Conservation (phyloP, 495 filamentous ascomycete genomes). For the Aspergillus carlsbadensis region DNA sequence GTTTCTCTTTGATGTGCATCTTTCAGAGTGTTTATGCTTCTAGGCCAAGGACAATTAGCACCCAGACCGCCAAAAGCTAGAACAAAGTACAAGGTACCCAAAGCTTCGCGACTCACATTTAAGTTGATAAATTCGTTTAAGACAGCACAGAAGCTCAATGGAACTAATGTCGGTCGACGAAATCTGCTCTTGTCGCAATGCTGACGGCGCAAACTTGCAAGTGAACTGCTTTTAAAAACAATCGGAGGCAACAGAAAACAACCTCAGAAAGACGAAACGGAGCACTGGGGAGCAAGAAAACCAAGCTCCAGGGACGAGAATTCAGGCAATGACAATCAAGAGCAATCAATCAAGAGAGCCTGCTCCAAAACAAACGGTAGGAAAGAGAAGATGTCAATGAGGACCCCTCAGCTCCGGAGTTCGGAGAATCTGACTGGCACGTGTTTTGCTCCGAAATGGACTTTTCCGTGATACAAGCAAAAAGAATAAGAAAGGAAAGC, state of each 20-base stretch:
- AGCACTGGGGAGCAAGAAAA: neutral
- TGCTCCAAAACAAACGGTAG: constrained; percentile 9
- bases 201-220: neutral
- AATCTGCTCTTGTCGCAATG: neutral
- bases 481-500: neutral
- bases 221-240: neutral
- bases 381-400: neutral
- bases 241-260: neutral
- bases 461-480: constrained; percentile 1
- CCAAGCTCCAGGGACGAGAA: neutral
- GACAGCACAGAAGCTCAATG: neutral
- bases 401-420: constrained; percentile 6
- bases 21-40: constrained; percentile 16
- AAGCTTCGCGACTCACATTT: neutral
- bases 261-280: neutral
- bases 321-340: neutral
- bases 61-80: neutral
- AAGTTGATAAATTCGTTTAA: neutral
- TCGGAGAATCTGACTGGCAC: constrained; percentile 8
- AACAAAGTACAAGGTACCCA: neutral
- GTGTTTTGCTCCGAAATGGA: constrained; percentile 7
- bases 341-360: constrained; percentile 10
- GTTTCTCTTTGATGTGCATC: constrained; percentile 91
- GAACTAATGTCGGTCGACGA: neutral
- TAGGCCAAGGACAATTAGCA: neutral